Base-by-base conservation (phyloP, 129 eudicot genomes). In the Artemisia tridentata region DNA sequence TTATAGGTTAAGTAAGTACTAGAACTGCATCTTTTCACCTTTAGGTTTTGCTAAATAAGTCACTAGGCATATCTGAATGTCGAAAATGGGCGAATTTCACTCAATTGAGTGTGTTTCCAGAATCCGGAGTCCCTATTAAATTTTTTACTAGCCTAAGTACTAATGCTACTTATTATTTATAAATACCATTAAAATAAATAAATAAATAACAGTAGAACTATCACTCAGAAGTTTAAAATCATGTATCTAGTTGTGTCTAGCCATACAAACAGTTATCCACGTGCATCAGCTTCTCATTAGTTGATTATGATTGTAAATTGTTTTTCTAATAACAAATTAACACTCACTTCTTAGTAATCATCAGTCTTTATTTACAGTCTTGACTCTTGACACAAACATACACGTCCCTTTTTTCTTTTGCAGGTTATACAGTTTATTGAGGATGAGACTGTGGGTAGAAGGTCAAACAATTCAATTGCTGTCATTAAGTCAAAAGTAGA, bases 371-470 rank as follows among this genome's bases (percentile, higher is more conserved):
- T 38, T 0, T 38, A n/a, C 43, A 59, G 63, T 53, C 1, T 49
- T 72, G 48, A 48, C 69, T 53, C 1, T 49, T 72, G 48, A 48
- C 69, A 25, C 48, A 51, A 61, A 9, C 61, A 34, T 43, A 55
- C 25, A 56, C 43, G 56, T n/a, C 13, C 31, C 69, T 23, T 53
- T 53, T 53, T 69, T 14, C 49, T 23, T 78, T 79, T 71, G 58
- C 84, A 88, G 96, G 82, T 84, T 58, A 75, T 92, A 69, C 67
- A 60, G 1, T 84, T 92, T 75, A 81, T 78, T 43, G 65, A 81
- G 15, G 11, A 81, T 68, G 87, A 84, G 67, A 74, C 66, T 12
- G 77, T 74, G 47, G 70, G 56, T 57, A 70, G 31, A 57, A 79
- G 69, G 68, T 72, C 76, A 49, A 76, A 67, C 51, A 79, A 75